These are phyloP conservation scores for Peniophora sp. DNA, from an alignment of 1,284 basidiomycete species.

Conservation along the genomic window DNA sequence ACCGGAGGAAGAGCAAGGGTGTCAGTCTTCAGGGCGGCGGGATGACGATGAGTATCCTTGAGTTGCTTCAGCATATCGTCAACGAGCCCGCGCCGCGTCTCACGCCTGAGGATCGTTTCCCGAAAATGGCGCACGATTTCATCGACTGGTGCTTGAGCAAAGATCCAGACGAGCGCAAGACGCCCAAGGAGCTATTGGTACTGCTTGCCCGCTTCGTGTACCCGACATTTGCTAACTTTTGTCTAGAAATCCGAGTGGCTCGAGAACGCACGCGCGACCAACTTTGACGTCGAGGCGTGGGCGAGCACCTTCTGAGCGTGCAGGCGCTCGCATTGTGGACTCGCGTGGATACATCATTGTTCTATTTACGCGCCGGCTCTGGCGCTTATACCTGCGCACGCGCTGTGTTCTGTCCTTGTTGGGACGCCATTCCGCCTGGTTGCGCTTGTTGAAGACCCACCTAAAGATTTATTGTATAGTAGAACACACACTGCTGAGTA, in stretches of 20 bases:
- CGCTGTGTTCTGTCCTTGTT: too few relatives aligned
- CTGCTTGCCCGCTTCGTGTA: not conserved
- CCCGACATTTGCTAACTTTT: not conserved
- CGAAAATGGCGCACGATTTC: constrained; percentile 65
- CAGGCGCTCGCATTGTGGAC: not conserved
- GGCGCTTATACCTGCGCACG: too few relatives aligned
- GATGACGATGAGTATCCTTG: constrained; percentile 95
- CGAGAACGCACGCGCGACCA: constrained; percentile 35
- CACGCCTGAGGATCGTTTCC: constrained; percentile 63
- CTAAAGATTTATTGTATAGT: too few relatives aligned
- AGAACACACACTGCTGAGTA: too few relatives aligned
- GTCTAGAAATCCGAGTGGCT: constrained; percentile 56
- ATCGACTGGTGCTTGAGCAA: constrained; percentile 82
- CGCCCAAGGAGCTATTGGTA: constrained; percentile 79
- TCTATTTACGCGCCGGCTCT: too few relatives aligned
- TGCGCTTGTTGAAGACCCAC: too few relatives aligned
- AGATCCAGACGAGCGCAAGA: constrained; percentile 68
- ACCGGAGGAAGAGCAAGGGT: constrained; percentile 65
- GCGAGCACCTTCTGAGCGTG: constrained; percentile 52
- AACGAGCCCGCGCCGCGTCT: constrained; percentile 89
- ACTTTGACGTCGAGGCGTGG: constrained; percentile 57
- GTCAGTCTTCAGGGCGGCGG: constrained; percentile 85
- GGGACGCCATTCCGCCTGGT: too few relatives aligned
- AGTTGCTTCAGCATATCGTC: constrained; percentile 95
- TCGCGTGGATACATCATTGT: too few relatives aligned